Base-by-base conservation (phyloP, 306 rosid genomes). In the Datisca glomerata region DNA sequence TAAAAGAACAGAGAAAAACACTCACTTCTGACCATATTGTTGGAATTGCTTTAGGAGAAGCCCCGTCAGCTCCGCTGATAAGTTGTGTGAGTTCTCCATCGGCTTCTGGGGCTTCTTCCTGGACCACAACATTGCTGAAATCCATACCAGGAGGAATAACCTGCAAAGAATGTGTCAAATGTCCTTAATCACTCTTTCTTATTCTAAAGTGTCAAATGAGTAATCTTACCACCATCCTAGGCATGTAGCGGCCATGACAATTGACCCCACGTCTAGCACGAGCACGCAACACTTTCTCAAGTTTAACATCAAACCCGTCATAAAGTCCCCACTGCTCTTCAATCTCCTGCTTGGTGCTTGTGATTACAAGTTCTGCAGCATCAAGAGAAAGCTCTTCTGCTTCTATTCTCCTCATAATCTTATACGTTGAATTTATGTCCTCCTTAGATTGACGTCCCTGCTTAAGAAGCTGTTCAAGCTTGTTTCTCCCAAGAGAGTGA, bases 121-220 rank as follows among this genome's bases (percentile, higher is more conserved):
- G 85, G 35, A 41, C 73, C 71, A 64, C 65, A 19, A 85, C 96
- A 62, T 49, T 80, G 81, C 93, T 77, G 45, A 85, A 80, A 62
- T 85, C 96, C 93, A 85, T 85, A 36, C 93, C 96, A 5, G 96
- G 96, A 8, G 96, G 74, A 56, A 85, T 85, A 58, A 85, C 96
- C 96, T 85, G 47, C 18, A 27, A 19, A 16, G 24, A 63, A 55
- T 59, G 36, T 53, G 22, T 51, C 50, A 36, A 12, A 17, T 40
- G 53, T 41, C n/a, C 64, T 43, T 56, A 18, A 24, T 12, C n/a
- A n/a, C n/a, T n/a, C n/a, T n/a, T n/a, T n/a, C n/a, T n/a, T n/a
- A n/a, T n/a, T n/a, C n/a, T n/a, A n/a, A n/a, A 1, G 36, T 4
- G 1, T 31, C 9, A 31, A 11, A 8, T 31, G 36, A 6, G 33